Evolutionary conservation across 2,329 filamentous ascomycete genomes (phyloP), one percentile per base, ranked within the genome.

Genomic region (Sporothrix globosa): DNA sequence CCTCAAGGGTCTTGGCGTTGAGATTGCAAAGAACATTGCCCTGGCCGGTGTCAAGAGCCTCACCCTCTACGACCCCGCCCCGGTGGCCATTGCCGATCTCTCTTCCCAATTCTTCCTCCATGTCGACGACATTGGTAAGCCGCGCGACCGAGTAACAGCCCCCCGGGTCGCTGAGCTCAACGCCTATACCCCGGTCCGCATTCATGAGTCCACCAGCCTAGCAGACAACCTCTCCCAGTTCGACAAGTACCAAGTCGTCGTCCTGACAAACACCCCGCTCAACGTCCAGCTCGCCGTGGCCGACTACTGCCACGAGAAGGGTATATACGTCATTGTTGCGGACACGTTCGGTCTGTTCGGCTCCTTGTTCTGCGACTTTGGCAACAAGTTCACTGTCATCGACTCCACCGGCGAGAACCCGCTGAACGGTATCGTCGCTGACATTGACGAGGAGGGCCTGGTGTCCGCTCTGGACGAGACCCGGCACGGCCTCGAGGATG

Each of bases 1-100:
- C 74, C 84, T 98, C 75, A 95, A 96, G 80, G 96, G 96, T 67
- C 87, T 99, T 53, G 96, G 96, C 83, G 95, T 97, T 70, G 96
- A 99, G 82, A 96, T 99, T 76, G 95, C 96, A 78, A 99, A 99
- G 87, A 99, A 99, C 78, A 93, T 99, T 77, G 96, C 96, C 72
- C 90, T 99, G 76, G 96, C 96, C 76, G 96, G 96, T 80, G 96
- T 99, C 82, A 99, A 99, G 86, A 97, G 94, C 78, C 84, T 99
- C 75, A 96, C 95, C 1, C 87, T 99, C 69, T 92, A 93, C 84
- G 96, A 99, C 79, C 95, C 96, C 61, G 88, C 90, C 63, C 92
- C 92, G 54, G 91, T 92, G 69, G 86, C 90, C 75, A 91, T 97
- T 75, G 87, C 92, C 76, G 96, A 99, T 78, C 89, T 99, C 46